These are phyloP conservation scores for Lactifluus pinguis DNA, from an alignment of 768 basidiomycete species.

Conservation along the genomic window DNA sequence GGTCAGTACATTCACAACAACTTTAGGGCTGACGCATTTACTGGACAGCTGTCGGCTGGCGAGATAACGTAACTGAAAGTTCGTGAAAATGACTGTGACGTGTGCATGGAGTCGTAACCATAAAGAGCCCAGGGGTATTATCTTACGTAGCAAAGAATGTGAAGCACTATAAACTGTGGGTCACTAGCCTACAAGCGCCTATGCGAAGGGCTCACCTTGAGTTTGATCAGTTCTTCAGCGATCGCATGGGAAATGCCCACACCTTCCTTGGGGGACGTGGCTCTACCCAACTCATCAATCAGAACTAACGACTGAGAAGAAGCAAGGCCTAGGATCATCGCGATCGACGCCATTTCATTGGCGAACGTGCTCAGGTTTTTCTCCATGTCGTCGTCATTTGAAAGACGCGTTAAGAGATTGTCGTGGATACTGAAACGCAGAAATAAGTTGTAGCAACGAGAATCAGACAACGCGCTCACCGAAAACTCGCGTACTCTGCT, in stretches of 20 bases:
- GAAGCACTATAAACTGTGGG: conserved; percentile 44
- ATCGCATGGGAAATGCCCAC: conserved; percentile 80
- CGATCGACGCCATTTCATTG: conserved; percentile 85
- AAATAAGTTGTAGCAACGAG: not conserved
- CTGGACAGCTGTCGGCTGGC: conserved; percentile 76
- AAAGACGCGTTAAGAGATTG: conserved; percentile 74
- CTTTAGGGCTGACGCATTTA: conserved; percentile 29
- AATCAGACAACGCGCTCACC: conserved; percentile 31
- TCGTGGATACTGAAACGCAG: conserved; percentile 57
- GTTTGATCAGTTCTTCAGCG: conserved; percentile 62
- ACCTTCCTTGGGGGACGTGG: conserved; percentile 79
- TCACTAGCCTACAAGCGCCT: not conserved
- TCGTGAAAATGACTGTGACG: conserved; percentile 66
- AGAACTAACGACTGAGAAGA: conserved; percentile 64
- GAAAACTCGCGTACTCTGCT: conserved; percentile 87
- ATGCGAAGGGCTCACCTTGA: conserved; percentile 44
- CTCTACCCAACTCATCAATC: conserved; percentile 89
- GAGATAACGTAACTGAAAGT: conserved; percentile 63
- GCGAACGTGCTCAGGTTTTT: conserved; percentile 90
- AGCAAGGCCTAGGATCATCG: conserved; percentile 84
- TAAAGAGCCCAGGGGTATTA: not conserved
- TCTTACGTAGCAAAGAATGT: conserved; percentile 86
- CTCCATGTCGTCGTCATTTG: conserved; percentile 91
- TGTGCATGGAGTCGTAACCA: not conserved
- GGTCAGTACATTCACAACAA: not conserved